A percentile compares a stretch with the other conserved stretches of the same genome.
These are phyloP conservation scores for Didymella exigua DNA, from an alignment of 2,329 filamentous ascomycete species.

Conservation along the genomic window DNA sequence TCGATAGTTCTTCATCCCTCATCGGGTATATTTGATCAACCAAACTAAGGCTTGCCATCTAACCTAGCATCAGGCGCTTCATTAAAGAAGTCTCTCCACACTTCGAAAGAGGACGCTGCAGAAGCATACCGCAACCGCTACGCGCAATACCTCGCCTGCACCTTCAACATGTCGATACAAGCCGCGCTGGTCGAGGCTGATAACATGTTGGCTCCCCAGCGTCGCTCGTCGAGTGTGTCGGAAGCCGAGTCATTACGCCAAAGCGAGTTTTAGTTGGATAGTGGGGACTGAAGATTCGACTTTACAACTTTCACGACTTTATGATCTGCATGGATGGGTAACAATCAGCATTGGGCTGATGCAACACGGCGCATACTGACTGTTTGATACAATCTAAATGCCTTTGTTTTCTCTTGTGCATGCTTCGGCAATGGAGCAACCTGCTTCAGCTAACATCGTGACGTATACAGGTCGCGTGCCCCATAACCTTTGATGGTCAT, in stretches of 20 bases:
- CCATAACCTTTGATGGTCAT: background rate
- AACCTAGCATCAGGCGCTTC: constrained; percentile 43
- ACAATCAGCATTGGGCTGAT: constrained; percentile 30
- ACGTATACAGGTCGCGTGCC: constrained; percentile 16
- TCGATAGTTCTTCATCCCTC: constrained; percentile 49
- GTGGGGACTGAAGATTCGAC: constrained; percentile 21
- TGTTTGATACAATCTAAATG: constrained; percentile 30
- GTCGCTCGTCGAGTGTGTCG: constrained; percentile 42
- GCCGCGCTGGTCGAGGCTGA: constrained; percentile 48
- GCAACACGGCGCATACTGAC: constrained; percentile 26
- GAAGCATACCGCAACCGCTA: constrained; percentile 46
- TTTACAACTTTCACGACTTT: constrained; percentile 22
- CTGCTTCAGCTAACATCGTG: constrained; percentile 27
- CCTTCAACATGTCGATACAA: constrained; percentile 49
- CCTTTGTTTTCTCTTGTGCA: constrained; percentile 31
- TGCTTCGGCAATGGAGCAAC: constrained; percentile 21
- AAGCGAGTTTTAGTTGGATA: constrained; percentile 27
- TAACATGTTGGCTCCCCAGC: constrained; percentile 40
- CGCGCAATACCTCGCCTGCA: constrained; percentile 48
- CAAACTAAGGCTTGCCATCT: constrained; percentile 44
- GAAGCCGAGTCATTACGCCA: constrained; percentile 43
- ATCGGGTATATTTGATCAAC: constrained; percentile 50
- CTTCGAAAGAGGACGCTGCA: constrained; percentile 40
- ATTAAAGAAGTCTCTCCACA: constrained; percentile 43
- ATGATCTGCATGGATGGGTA: constrained; percentile 26